Base-by-base conservation (phyloP, 2,329 filamentous ascomycete genomes). In the Colletotrichum sp. region DNA sequence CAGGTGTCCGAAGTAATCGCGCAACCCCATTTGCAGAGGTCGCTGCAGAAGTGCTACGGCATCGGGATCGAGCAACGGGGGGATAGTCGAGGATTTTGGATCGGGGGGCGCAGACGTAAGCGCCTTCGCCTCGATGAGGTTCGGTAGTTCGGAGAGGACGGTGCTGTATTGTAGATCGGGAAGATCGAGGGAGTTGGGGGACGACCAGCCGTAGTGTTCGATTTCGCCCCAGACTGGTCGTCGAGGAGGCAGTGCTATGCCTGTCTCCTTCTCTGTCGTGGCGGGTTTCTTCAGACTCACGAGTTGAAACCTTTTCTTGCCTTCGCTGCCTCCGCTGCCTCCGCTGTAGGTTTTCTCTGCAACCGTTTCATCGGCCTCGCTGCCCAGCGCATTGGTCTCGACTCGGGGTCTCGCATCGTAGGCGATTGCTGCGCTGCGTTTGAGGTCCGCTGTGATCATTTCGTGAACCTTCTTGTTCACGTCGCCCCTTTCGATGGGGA, bases 51-150 rank as follows among this genome's bases (percentile, higher is more conserved):
- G 84, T 6, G 90, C 91, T 8, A 96, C 91, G 2, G 94, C 92
- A 36, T 93, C 90, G 13, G 91, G 87, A 79, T 96, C 93, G 3
- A 94, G 90, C 27, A 88, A 81, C 19, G 85, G 86, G 11, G 85
- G 84, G 5, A 84, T 83, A 22, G 81, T 80, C 44, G 80, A 80
- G 22, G 86, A 86, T 39, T 80, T 83, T 44, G 83, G 86, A 78
- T 86, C 88, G 1, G 88, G 87, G 34, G 93, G 95, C 1, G 94
- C 95, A 48, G 98, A 90, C 0, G 95, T 96, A n/a, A 98, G 92
- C 1, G 96, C 96, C 83, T 96, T 96, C 12, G 95, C 96, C 86
- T 98, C 96, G 77, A 98, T 94, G 32, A 98, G 89, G 81, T 98
- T 94, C 2, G 96, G 95, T 28, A 99, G 88, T 84, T 98, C 96